These are phyloP conservation scores for Quercus phellos DNA, from an alignment of 331 rosid species.

Conservation along the genomic window DNA sequence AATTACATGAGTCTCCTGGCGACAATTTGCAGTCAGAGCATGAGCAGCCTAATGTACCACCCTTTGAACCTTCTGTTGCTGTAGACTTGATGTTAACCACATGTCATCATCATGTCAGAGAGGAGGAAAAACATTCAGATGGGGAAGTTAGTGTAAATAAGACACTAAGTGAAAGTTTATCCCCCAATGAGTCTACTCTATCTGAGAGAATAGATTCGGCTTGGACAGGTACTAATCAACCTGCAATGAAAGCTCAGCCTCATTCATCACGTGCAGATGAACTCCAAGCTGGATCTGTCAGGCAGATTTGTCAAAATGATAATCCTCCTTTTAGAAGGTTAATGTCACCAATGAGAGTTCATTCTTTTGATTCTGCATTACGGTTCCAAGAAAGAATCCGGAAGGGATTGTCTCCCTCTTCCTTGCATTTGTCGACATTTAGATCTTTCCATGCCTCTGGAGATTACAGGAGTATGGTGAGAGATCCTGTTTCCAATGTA, in stretches of 20 bases:
- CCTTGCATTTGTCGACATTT: constrained; percentile 44
- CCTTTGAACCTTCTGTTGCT: constrained; percentile 22
- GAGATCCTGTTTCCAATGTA: constrained; percentile 60
- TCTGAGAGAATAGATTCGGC: constrained; percentile 92
- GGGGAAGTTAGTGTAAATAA: constrained; percentile 27
- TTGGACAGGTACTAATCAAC: constrained; percentile 84
- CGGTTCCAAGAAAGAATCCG: constrained; percentile 57
- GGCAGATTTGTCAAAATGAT: constrained; percentile 30
- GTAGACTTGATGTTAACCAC: constrained; percentile 26
- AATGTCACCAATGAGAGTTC: constrained; percentile 55
- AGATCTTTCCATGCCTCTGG: constrained; percentile 88
- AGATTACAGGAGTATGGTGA: constrained; percentile 73
- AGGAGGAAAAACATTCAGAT: constrained; percentile 44
- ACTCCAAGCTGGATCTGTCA: constrained; percentile 26
- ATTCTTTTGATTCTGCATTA: constrained; percentile 83
- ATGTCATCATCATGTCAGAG: constrained; percentile 23
- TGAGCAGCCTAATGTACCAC: constrained; percentile 20
- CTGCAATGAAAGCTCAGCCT: constrained; percentile 30
- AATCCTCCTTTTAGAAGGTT: constrained; percentile 49
- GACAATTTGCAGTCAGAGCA: constrained; percentile 28
- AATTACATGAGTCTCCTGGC: constrained; percentile 31
- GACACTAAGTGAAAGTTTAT: constrained; percentile 26
- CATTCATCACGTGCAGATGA: constrained; percentile 28
- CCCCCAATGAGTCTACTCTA: constrained; percentile 58
- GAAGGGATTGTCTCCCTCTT: constrained; percentile 48